These are phyloP conservation scores for Nepenthes alata DNA, from an alignment of 179 eudicot genomes.

Conservation along the genomic window DNA sequence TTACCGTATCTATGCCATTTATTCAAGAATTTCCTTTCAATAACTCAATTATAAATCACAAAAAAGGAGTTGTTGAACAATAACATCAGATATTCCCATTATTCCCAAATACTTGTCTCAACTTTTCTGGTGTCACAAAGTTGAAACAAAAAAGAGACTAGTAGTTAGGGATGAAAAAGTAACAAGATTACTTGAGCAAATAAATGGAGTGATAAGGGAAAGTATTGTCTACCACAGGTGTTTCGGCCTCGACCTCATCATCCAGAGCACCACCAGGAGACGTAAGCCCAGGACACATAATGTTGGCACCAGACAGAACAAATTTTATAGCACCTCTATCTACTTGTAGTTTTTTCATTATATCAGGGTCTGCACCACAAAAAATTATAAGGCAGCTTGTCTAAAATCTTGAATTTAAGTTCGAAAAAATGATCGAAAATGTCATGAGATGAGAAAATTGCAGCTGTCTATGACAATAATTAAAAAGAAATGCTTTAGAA, in stretches of 20 bases:
- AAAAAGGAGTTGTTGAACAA: too few species aligned
- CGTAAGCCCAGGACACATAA: conserved; percentile 98
- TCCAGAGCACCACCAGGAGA: conserved; percentile 94
- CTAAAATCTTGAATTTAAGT: not conserved
- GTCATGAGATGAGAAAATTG: too few species aligned
- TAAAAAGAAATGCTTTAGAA: too few species aligned
- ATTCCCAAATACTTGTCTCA: too few species aligned
- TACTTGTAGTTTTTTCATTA: conserved; percentile 91
- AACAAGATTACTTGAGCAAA: not conserved
- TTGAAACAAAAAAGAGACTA: too few species aligned
- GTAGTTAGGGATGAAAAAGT: not conserved
- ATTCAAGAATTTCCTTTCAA: too few species aligned
- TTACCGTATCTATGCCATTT: too few species aligned
- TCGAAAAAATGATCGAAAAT: too few species aligned
- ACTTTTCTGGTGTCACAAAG: too few species aligned
- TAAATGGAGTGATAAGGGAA: not conserved
- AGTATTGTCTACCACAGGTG: conserved; percentile 61
- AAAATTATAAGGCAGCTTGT: not conserved
- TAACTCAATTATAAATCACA: too few species aligned
- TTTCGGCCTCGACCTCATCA: conserved; percentile 76
- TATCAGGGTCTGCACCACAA: conserved; percentile 63
- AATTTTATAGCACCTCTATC: conserved; percentile 93
- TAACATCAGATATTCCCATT: too few species aligned
- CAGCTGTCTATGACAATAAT: too few species aligned
- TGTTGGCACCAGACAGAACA: conserved; percentile 94